phyloP scores from a whole-genome alignment of 495 filamentous ascomycete genomes.

The Penicillium verhagenii region DNA sequence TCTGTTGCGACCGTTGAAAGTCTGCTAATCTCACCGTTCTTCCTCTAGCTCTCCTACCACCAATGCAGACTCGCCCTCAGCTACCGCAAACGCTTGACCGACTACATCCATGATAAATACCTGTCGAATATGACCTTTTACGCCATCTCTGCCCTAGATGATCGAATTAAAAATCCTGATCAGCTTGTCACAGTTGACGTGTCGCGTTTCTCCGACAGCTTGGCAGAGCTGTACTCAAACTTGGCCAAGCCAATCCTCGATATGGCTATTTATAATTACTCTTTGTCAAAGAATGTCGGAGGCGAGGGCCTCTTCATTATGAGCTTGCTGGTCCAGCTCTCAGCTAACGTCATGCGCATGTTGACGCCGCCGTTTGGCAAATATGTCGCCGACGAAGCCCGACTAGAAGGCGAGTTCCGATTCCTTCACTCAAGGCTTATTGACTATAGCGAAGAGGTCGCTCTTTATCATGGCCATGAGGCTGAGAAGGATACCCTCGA shows the following conservation, averaged over 20 bases:
- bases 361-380: constrained; percentile 97
- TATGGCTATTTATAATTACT: constrained; percentile 94
- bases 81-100: constrained; percentile 87
- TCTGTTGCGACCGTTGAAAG: constrained; percentile 13
- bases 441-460: constrained; percentile 92
- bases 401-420: constrained; percentile 92
- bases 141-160: constrained; percentile 89
- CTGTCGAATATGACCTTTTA: constrained; percentile 97
- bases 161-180: constrained; percentile 97
- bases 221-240: constrained; percentile 95
- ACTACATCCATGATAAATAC: constrained; percentile 90
- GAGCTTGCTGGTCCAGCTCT: constrained; percentile 89
- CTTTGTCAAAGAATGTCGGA: constrained; percentile 86
- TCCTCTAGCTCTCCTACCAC: constrained; percentile 87
- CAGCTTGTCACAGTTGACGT: constrained; percentile 97
- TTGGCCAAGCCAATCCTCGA: constrained; percentile 94
- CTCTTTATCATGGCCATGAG: constrained; percentile 89
- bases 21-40: constrained; percentile 8
- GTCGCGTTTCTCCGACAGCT: constrained; percentile 89
- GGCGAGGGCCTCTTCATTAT: constrained; percentile 93
- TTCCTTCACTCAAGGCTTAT: constrained; percentile 94
- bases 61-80: constrained; percentile 91
- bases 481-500: constrained; percentile 96
- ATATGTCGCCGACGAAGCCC: constrained; percentile 95
- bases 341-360: constrained; percentile 88